phyloP scores from a whole-genome alignment of 2,329 filamentous ascomycete species.

The Xylaria sp. region DNA sequence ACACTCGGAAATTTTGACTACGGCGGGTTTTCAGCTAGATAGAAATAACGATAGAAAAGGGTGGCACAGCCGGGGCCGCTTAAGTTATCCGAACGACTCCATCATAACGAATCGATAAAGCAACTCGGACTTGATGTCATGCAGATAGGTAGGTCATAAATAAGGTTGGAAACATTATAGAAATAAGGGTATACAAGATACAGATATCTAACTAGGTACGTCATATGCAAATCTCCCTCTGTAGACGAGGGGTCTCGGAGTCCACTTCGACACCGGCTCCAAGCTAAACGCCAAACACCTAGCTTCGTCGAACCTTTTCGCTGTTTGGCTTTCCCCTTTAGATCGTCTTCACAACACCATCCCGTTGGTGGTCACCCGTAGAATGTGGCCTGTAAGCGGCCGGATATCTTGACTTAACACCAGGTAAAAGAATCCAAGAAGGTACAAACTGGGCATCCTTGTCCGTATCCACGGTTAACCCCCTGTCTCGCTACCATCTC shows the following conservation, averaged over 20 bases:
- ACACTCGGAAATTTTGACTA: neutral
- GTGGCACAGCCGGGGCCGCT: neutral
- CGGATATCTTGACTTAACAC: constrained; percentile 34
- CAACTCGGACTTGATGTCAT: neutral
- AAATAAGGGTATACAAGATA: constrained; percentile 7
- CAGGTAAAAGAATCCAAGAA: constrained; percentile 6
- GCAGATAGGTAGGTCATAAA: no score
- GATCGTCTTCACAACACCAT: constrained; percentile 5
- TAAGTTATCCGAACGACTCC: neutral
- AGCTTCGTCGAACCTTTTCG: constrained; percentile 8
- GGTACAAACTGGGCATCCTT: constrained; percentile 14
- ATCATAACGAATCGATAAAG: neutral
- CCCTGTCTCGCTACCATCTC: neutral
- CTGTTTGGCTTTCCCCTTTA: neutral
- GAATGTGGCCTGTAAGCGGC: constrained; percentile 18
- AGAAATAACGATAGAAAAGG: neutral
- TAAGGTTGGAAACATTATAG: neutral
- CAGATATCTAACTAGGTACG: neutral
- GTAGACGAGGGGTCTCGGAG: neutral
- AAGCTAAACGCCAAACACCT: constrained; percentile 18
- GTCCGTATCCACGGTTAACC: neutral
- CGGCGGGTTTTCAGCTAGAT: neutral
- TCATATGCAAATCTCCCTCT: constrained; percentile 11
- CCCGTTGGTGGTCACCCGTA: neutral
- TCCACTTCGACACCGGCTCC: neutral